Evolutionary conservation across 164 flowering plant species (phyloP), one percentile per base, ranked within the genome.

Genomic region (Warburgia ugandensis): DNA sequence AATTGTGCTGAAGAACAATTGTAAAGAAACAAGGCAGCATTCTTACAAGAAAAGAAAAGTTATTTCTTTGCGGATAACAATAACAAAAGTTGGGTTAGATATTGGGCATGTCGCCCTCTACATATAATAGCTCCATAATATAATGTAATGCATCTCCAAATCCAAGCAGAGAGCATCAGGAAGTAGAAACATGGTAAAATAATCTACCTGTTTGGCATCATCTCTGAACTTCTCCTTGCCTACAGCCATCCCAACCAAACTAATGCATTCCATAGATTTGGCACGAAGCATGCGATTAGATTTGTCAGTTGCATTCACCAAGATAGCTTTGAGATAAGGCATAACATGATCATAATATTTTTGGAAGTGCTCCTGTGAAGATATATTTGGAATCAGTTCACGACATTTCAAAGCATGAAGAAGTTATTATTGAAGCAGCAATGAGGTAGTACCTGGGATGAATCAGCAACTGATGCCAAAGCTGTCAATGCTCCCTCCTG

Each of bases 401-500:
- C 7, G 2, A 29, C 35, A 16, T n/a, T n/a, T n/a, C n/a, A n/a
- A n/a, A n/a, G n/a, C n/a, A n/a, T n/a, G n/a, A n/a, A n/a, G n/a
- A n/a, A n/a, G n/a, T n/a, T n/a, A n/a, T n/a, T n/a, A n/a, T n/a
- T n/a, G n/a, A n/a, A n/a, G n/a, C 37, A 54, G 38, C 9, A 20
- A 40, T 27, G 1, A 21, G 32, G 7, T 2, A 42, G 48, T 71
- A 91, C 99, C 94, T 94, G 99, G 23, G 99, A 94, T 50, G 99
- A 94, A 77, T 94, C 99, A 48, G 99, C 99, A 66, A 94, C 99
- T 32, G 99, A 94, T 28, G 99, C 99, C 59, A 94, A 73, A 54
- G 99, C 99, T 49, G 99, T 89, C 75, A 94, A 73, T 17, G 99
- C 96, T n/a, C 99, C 99, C 68, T 94, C 99, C 75, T 94, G 99